phyloP scores from a whole-genome alignment of 2,329 filamentous ascomycete genomes.

The Colletotrichum lindemuthianum region DNA sequence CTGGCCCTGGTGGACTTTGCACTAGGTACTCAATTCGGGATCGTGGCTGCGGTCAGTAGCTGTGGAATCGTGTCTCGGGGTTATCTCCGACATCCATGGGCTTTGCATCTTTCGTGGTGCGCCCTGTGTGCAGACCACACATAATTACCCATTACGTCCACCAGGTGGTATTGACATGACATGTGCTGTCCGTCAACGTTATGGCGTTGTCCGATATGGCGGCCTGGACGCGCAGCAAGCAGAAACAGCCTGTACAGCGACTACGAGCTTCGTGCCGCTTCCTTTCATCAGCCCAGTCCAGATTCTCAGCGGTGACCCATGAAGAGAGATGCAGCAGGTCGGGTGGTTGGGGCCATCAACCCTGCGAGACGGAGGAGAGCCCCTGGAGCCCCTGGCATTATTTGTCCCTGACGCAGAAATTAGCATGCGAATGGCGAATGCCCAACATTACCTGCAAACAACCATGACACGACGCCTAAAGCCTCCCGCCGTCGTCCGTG shows the following conservation, averaged over 20 bases:
- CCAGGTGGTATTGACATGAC: too few relatives aligned
- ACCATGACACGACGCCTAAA: background rate
- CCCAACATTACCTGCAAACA: slow-evolving; percentile 2
- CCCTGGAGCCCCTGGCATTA: slow-evolving; percentile 9
- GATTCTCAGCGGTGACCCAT: slow-evolving; percentile 19
- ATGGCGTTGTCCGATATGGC: background rate
- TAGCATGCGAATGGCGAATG: background rate
- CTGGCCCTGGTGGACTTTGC: too few relatives aligned
- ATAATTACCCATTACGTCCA: too few relatives aligned
- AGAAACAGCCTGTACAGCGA: slow-evolving; percentile 2
- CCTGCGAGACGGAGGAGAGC: slow-evolving; percentile 14
- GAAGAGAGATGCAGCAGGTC: slow-evolving; percentile 11
- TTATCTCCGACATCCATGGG: too few relatives aligned
- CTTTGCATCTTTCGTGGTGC: too few relatives aligned
- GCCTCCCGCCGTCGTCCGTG: too few relatives aligned
- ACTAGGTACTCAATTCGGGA: too few relatives aligned
- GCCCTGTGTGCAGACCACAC: too few relatives aligned
- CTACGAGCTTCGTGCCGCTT: slow-evolving; percentile 6
- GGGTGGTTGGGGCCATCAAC: slow-evolving; percentile 24
- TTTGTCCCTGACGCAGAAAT: slow-evolving; percentile 5
- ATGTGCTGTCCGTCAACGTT: slow-evolving; percentile 3
- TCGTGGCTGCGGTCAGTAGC: too few relatives aligned
- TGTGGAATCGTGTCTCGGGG: too few relatives aligned
- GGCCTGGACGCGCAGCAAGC: too few relatives aligned
- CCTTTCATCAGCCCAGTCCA: background rate